Percentiles rank a stretch among this genome's conserved stretches.
These are phyloP conservation scores for Cladophialophora exuberans DNA, from an alignment of 2,329 filamentous ascomycete species.

Conservation along the genomic window DNA sequence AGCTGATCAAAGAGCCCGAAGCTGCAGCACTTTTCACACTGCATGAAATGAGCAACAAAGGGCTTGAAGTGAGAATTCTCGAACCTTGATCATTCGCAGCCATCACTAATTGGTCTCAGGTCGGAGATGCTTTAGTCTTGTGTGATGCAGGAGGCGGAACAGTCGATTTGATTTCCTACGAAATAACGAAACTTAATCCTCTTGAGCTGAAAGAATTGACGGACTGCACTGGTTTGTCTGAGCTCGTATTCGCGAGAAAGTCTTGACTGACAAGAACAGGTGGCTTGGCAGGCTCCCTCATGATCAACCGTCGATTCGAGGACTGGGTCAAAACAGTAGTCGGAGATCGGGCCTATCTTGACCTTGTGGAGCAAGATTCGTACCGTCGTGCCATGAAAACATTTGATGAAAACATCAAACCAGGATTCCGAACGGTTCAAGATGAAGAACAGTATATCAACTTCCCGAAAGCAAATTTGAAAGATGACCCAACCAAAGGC, in stretches of 20 bases:
- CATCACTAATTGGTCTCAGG: no score
- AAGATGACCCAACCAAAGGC: not conserved
- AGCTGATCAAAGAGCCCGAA: conserved; percentile 34
- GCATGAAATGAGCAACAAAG: no score
- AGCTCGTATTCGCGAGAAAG: not conserved
- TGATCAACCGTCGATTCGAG: not conserved
- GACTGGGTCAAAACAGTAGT: not conserved
- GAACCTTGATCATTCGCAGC: no score
- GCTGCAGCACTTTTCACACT: conserved; percentile 41
- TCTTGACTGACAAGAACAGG: not conserved
- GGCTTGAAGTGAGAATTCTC: no score
- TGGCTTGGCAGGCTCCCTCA: not conserved
- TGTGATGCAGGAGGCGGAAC: conserved; percentile 2
- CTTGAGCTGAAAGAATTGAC: not conserved
- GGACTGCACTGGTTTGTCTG: not conserved
- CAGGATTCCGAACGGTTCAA: not conserved
- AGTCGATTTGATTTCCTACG: not conserved
- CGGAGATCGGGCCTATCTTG: not conserved
- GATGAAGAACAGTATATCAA: not conserved
- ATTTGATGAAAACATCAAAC: not conserved
- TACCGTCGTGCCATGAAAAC: not conserved
- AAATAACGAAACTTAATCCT: not conserved
- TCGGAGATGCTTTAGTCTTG: not conserved
- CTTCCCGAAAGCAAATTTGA: conserved; percentile 4
- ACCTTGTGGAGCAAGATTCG: not conserved